These are phyloP conservation scores for Warburgia ugandensis DNA, from an alignment of 164 flowering plant species.

Conservation along the genomic window DNA sequence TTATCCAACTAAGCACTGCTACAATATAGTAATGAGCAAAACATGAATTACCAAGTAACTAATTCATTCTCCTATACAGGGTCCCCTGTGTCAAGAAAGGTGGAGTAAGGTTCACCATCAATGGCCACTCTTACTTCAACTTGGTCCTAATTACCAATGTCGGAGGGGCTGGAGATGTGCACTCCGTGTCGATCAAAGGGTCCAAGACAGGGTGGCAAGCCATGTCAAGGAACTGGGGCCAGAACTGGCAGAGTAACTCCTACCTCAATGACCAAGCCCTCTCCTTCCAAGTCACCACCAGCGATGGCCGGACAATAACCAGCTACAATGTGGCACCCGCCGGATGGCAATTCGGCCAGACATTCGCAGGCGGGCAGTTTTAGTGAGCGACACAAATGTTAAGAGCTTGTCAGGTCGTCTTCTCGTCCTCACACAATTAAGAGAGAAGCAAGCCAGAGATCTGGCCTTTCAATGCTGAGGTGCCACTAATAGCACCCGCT, in stretches of 20 bases:
- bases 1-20: too few relatives aligned
- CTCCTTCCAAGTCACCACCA: constrained; percentile 64
- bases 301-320: constrained; percentile 51
- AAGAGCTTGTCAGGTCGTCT: too few relatives aligned
- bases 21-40: too few relatives aligned
- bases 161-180: constrained; percentile 80
- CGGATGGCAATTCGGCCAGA: constrained; percentile 75
- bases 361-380: constrained; percentile 58
- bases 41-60: too few relatives aligned
- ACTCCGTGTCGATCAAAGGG: constrained; percentile 54
- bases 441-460: too few relatives aligned
- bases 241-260: constrained; percentile 75
- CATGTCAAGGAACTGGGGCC: constrained; percentile 92
- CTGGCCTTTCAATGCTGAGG: too few relatives aligned
- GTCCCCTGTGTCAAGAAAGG: constrained; percentile 66
- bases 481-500: too few relatives aligned
- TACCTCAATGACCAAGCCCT: constrained; percentile 60
- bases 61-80: too few relatives aligned
- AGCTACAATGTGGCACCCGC: constrained; percentile 51
- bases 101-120: constrained; percentile 69
- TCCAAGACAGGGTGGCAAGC: constrained; percentile 61
- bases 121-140: constrained; percentile 76
- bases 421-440: too few relatives aligned
- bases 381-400: too few relatives aligned
- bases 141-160: constrained; percentile 70